Conservation (phyloP, 1,284 basidiomycete genomes). For the Trichosporon coremiiforme region DNA sequence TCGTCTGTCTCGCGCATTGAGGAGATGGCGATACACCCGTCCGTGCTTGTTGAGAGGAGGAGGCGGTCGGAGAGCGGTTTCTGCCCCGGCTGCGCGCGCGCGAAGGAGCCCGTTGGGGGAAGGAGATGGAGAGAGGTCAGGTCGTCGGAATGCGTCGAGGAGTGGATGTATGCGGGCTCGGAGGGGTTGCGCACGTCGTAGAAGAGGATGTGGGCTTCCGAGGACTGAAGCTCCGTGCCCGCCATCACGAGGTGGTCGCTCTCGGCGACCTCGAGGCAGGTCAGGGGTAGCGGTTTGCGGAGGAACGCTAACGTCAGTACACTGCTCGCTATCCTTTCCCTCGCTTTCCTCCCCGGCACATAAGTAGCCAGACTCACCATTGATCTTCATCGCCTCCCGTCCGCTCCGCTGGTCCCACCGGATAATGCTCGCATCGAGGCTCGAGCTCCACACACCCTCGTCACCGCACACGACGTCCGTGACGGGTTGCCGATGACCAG, state of each 20-base stretch:
- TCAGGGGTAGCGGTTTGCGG: conserved; percentile 51
- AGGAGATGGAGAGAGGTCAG: conserved; percentile 58
- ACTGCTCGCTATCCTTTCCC: too few relatives aligned
- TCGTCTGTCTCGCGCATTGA: conserved; percentile 58
- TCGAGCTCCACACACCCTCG: conserved; percentile 48
- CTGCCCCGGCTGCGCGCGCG: conserved; percentile 28
- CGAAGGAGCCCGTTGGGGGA: conserved; percentile 48
- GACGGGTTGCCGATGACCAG: conserved; percentile 43
- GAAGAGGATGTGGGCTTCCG: conserved; percentile 58
- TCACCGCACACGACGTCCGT: conserved; percentile 39
- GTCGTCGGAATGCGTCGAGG: conserved; percentile 60
- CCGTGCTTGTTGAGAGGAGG: conserved; percentile 58
- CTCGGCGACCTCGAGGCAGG: conserved; percentile 48
- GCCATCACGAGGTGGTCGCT: conserved; percentile 56
- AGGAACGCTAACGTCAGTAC: conserved; percentile 42
- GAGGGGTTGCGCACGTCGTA: conserved; percentile 56
- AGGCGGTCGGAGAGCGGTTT: conserved; percentile 42
- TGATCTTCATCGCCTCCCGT: conserved; percentile 41
- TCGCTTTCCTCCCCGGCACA: too few relatives aligned
- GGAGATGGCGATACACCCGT: conserved; percentile 57
- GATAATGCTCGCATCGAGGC: conserved; percentile 50
- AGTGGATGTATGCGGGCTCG: conserved; percentile 55
- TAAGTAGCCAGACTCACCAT: conserved; percentile 40
- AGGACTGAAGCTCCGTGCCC: conserved; percentile 57
- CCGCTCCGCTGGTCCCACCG: conserved; percentile 54